Base-by-base conservation (phyloP, 2,329 filamentous ascomycete genomes). In the Verticillium nubilum region DNA sequence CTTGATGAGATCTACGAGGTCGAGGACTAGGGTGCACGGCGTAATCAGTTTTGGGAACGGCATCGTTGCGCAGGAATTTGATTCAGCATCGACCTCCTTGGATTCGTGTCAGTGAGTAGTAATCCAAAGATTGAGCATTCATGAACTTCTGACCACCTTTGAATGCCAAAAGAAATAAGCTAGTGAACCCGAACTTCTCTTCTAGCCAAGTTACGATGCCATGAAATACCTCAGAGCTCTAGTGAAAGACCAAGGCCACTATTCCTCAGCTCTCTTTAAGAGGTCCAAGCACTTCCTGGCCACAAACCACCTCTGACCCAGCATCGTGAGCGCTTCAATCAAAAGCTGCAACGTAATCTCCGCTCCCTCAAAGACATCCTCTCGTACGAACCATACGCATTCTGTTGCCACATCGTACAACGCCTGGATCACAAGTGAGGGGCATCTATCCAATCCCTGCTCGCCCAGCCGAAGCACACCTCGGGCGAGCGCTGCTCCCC, bases 311-410 rank as follows among this genome's bases (percentile, higher is more conserved):
- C n/a, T 37, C 33, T 15, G 15, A 5, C 15, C 17, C 1, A n/a
- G 31, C 33, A 37, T 37, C 5, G 13, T 37, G 13, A 37, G 15
- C 1, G 33, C 33, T 5, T 37, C 33, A 4, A 37, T 17, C 33
- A 37, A 17, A 6, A 19, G 15, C 17, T 15, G 13, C 33, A 37
- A 15, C 15, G 4, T 6, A 17, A 17, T 37, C 33, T 37, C 33
- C 17, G 33, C 33, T 17, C 33, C 1, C 33, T 37, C 57, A 28
- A 55, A 59, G n/a, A 62, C 56, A 29, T 65, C 58, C 58, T 68
- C 65, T 2, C 56, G 58, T 1, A 67, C 59, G 28, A 66, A 64
- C 62, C 63, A 66, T 13, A 61, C 60, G 12, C 65, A 67, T 26
- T 66, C 64, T 0, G 61, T 66, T 0, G 62, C 64, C 12, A 62